These are phyloP conservation scores for Trichophyton verrucosum DNA, from an alignment of 2,329 filamentous ascomycete genomes.

Conservation along the genomic window DNA sequence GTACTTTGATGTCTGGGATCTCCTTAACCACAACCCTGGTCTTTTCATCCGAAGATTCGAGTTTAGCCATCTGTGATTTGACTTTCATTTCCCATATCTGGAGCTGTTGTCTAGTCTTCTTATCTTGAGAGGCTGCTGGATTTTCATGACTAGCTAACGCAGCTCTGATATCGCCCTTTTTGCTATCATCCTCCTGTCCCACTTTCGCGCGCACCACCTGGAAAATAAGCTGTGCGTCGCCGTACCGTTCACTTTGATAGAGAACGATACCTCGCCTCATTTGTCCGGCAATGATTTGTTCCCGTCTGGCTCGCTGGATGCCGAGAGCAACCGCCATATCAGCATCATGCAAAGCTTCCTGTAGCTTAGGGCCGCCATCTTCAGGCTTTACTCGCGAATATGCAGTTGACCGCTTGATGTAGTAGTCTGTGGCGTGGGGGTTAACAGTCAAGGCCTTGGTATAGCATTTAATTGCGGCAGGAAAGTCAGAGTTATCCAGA, in stretches of 20 bases:
- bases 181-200: conserved; percentile 21
- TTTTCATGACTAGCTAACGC: conserved; percentile 8
- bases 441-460: conserved; percentile 51
- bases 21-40: conserved; percentile 39
- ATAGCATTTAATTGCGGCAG: conserved; percentile 54
- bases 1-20: conserved; percentile 38
- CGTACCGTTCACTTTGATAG: conserved; percentile 56
- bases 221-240: conserved; percentile 62
- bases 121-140: conserved; percentile 5
- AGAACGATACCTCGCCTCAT: conserved; percentile 65
- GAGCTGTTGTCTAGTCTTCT: conserved; percentile 23
- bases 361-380: conserved; percentile 31
- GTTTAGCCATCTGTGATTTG: conserved; percentile 37
- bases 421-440: conserved; percentile 61
- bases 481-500: conserved; percentile 51
- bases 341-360: conserved; percentile 54
- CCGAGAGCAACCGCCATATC: conserved; percentile 53
- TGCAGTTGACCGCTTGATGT: conserved; percentile 68
- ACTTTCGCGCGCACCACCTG: conserved; percentile 41
- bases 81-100: conserved; percentile 49
- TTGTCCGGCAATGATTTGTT: conserved; percentile 68
- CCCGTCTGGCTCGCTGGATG: conserved; percentile 56
- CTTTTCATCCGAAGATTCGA: conserved; percentile 40
- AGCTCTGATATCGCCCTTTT: conserved; percentile 22
- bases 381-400: conserved; percentile 50